phyloP scores from a whole-genome alignment of 2,329 filamentous ascomycete species.

The Lizonia empirigonia region DNA sequence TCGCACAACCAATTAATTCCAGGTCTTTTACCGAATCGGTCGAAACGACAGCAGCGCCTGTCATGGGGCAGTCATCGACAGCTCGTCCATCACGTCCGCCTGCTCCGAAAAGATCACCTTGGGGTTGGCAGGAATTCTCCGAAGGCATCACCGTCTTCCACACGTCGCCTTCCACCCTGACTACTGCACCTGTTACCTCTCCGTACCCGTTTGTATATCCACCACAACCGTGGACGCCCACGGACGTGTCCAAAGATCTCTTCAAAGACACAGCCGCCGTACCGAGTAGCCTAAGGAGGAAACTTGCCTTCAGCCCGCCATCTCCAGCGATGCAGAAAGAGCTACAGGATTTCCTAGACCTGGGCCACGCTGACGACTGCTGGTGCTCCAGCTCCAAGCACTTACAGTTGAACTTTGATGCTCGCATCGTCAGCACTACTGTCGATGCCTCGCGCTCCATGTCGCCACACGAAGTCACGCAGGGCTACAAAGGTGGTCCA shows the following conservation, averaged over 20 bases:
- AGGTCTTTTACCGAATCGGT: neutral
- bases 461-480: neutral
- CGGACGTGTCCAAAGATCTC: neutral
- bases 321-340: slow-evolving; percentile 6
- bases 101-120: neutral
- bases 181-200: slow-evolving; percentile 12
- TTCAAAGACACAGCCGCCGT: neutral
- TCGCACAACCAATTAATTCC: neutral
- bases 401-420: neutral
- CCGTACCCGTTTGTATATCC: slow-evolving; percentile 11
- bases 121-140: neutral
- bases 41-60: neutral
- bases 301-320: neutral
- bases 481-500: neutral
- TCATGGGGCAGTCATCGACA: neutral
- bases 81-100: neutral
- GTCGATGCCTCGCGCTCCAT: neutral
- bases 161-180: neutral
- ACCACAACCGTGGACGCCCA: neutral
- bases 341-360: slow-evolving; percentile 22
- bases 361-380: slow-evolving; percentile 31
- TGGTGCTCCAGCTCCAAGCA: slow-evolving; percentile 26
- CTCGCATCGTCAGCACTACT: neutral
- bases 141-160: slow-evolving; percentile 1
- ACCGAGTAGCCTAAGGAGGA: neutral